phyloP scores from a whole-genome alignment of 441 rosid species.

The Bocquillonia castaneifolia region DNA sequence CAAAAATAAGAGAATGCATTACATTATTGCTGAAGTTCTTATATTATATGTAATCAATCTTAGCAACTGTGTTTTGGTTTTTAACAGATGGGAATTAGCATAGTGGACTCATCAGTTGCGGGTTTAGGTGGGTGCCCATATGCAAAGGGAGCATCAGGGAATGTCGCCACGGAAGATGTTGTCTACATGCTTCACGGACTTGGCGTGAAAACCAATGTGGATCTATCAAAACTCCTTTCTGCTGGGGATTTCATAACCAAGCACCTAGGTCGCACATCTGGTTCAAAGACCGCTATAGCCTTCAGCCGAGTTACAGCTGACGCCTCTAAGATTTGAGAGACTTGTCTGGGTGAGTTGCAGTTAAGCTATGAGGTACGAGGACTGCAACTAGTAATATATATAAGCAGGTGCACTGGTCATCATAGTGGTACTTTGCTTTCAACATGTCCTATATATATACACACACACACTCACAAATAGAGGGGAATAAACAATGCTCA shows the following conservation, averaged over 20 bases:
- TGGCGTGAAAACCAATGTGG: slow-evolving; percentile 79
- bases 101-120: slow-evolving; percentile 74
- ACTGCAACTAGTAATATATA: not conserved
- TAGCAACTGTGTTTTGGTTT: not conserved
- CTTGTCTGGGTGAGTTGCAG: not conserved
- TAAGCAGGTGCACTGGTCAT: not conserved
- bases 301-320: slow-evolving; percentile 54
- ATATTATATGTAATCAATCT: slow-evolving; percentile 1
- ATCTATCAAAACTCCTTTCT: slow-evolving; percentile 60
- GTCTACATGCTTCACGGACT: slow-evolving; percentile 87
- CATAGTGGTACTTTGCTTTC: not conserved
- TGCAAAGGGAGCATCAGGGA: slow-evolving; percentile 94
- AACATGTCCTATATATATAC: not conserved
- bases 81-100: slow-evolving; percentile 81
- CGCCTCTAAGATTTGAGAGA: slow-evolving; percentile 63
- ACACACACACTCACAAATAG: not conserved
- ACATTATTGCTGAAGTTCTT: not conserved
- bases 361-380: not conserved
- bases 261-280: slow-evolving; percentile 64
- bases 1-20: not conserved
- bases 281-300: slow-evolving; percentile 76
- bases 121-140: slow-evolving; percentile 97
- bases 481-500: slow-evolving; percentile 9
- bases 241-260: slow-evolving; percentile 84
- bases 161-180: slow-evolving; percentile 90